Evolutionary conservation across 768 basidiomycete species (phyloP), one percentile per base, ranked within the genome.

Genomic region (Agaricus sinodeliciosus): DNA sequence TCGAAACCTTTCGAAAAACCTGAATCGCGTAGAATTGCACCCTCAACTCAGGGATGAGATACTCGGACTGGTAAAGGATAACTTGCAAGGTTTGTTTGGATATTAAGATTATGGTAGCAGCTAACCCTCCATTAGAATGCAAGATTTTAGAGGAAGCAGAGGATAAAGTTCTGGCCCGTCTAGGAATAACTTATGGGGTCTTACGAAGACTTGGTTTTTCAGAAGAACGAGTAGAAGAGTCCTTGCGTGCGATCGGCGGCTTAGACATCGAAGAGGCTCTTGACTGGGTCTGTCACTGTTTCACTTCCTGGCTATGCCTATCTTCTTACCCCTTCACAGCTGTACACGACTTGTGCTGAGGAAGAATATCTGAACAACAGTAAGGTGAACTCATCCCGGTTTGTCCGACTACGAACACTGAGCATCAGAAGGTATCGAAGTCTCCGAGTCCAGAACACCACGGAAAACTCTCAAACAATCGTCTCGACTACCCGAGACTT

Each of bases 261-360:
- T 69, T 86, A 28, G 89, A 90, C 22, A 69, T 92, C n/a, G 94
- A 97, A 13, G 87, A 92, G 48, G 92, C 90, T 9, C 78, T 88
- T 49, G 87, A 94, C 63, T 97, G 95, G 95, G 92, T 95, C 58
- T 51, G 81, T 50, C 28, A 19, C 9, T n/a, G 15, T 16, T 49
- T 7, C 35, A 18, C 42, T 18, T 45, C 22, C 25, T 31, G 43
- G 15, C 36, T 48, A 28, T 13, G 12, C 31, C 8, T 11, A 27
- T 18, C 8, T 43, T 13, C 11, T 36, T n/a, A 54, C 44, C 36
- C n/a, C 52, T 19, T 36, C 46, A 6, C 53, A 92, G 91, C 73
- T 92, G 34, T 80, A 77, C 63, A 58, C 84, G 5, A 77, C 84
- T 65, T 86, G 82, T 62, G 62, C 78, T 9, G 77, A 82, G 52